Base-by-base conservation (phyloP, 1,139 yeast genomes). In the Suhomyces yuchorum region DNA sequence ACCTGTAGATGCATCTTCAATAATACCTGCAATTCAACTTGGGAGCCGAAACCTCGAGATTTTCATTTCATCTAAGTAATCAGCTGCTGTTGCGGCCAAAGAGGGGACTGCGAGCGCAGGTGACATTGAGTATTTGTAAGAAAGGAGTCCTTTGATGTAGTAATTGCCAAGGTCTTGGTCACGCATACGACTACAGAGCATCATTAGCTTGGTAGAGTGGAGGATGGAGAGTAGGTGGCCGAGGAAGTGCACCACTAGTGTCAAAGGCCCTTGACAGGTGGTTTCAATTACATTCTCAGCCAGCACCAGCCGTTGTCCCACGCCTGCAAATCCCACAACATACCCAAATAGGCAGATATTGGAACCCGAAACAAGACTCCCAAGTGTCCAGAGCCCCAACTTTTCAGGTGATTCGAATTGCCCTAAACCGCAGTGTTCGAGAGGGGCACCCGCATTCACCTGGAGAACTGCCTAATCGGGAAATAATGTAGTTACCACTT, bases 391-490 rank as follows among this genome's bases (percentile, higher is more conserved):
- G 12, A 12, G 6, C n/a, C 14, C 14, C 4, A 26, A 26, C 14
- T 26, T 26, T 12, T 26, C 30, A 26, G 14, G 7, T 7, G 6
- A 3, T 26, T 11, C 3, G 30, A 36, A 42, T 42, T 42, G 26
- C 44, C 44, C 9, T 34, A 34, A 17, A 34, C n/a, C 26, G 39
- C 30, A 36, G 39, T 36, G 5, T 20, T 8, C n/a, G n/a, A 22
- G 24, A 15, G 26, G n/a, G 4, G 28, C 30, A 3, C 17, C 36
- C 34, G 43, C 43, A 35, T 6, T n/a, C n/a, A 14, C 23, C 7
- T 28, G 22, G 14, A 11, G 15, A 18, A 48, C 45, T 52, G 48
- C 55, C 55, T 48, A 52, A 48, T 50, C 23, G 40, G 55, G 55
- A 12, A 51, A 51, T 32, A 8, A 18, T 26, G 37, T 40, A 32